These are phyloP conservation scores for Ceratopteris richardii DNA, from an alignment of 75 land plant species.

Conservation along the genomic window DNA sequence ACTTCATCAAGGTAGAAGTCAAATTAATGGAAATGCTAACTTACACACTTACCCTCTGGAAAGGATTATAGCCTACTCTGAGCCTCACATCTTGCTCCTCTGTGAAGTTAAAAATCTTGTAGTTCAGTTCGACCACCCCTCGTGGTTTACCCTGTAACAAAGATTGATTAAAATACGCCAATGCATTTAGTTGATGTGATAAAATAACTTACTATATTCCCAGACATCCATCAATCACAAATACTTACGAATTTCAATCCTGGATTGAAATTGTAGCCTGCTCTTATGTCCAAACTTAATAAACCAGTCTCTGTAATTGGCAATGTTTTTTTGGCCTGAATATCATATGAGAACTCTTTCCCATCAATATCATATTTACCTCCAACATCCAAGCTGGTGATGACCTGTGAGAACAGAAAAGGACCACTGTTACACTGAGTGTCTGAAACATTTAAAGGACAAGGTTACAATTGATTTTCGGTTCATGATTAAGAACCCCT, in stretches of 20 bases:
- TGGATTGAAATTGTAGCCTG: slow-evolving; percentile 43
- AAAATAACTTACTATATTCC: neutral
- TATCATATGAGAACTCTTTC: slow-evolving; percentile 25
- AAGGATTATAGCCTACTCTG: slow-evolving; percentile 66
- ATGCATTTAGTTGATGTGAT: neutral
- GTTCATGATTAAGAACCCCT: too few relatives aligned
- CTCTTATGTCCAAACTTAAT: slow-evolving; percentile 55
- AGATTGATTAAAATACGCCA: slow-evolving; percentile 2
- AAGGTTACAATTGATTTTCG: too few relatives aligned
- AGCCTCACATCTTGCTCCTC: slow-evolving; percentile 77
- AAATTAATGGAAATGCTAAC: neutral
- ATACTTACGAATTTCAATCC: slow-evolving; percentile 47
- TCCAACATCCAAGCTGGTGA: slow-evolving; percentile 42
- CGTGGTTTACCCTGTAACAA: slow-evolving; percentile 46
- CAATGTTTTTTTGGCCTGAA: slow-evolving; percentile 55
- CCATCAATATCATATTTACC: slow-evolving; percentile 20
- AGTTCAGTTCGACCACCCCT: slow-evolving; percentile 69
- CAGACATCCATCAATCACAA: neutral
- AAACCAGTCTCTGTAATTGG: slow-evolving; percentile 45
- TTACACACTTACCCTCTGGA: slow-evolving; percentile 53
- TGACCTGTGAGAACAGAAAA: slow-evolving; percentile 19
- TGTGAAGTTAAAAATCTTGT: slow-evolving; percentile 56
- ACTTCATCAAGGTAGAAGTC: neutral
- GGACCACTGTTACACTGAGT: too few relatives aligned
- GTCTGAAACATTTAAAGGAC: too few relatives aligned